Conservation (phyloP, 1,284 basidiomycete species). For the Ganoderma lucidum region DNA sequence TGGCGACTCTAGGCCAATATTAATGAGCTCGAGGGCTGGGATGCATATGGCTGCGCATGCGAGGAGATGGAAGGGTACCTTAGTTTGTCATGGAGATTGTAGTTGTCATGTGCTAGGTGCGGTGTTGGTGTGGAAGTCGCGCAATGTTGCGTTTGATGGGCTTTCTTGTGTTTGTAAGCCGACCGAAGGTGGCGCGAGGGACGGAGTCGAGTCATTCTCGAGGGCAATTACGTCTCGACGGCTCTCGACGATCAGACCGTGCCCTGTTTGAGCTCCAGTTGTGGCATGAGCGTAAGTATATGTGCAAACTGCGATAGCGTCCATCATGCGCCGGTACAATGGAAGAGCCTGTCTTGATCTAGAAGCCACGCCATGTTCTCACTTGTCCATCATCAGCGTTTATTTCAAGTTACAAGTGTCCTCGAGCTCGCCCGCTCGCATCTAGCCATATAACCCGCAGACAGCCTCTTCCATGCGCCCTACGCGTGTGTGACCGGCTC, state of each 20-base stretch:
- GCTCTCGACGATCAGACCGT: conserved; percentile 11
- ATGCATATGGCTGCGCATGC: too few species aligned
- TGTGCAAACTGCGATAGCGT: conserved; percentile 14
- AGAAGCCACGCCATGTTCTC: conserved; percentile 5
- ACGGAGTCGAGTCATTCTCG: conserved; percentile 25
- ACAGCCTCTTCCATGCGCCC: conserved; percentile 5
- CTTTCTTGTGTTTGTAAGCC: conserved; percentile 7
- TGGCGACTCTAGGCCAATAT: background rate
- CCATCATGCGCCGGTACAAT: conserved; percentile 25
- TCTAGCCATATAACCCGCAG: background rate
- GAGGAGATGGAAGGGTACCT: background rate
- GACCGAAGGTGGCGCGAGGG: background rate
- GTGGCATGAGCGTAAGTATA: background rate
- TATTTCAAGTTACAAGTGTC: background rate
- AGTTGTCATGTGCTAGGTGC: background rate
- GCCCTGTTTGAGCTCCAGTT: background rate
- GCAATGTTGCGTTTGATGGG: conserved; percentile 1
- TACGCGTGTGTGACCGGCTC: conserved; percentile 11
- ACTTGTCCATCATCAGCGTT: conserved; percentile 21
- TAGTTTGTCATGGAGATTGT: conserved; percentile 7
- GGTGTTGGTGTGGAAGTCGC: background rate
- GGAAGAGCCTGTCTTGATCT: conserved; percentile 8
- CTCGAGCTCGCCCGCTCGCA: background rate
- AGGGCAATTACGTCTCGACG: conserved; percentile 20
- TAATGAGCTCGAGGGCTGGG: background rate